Conservation (phyloP, 169 alveolate species). For the Pseudocohnilembus persalinus region DNA sequence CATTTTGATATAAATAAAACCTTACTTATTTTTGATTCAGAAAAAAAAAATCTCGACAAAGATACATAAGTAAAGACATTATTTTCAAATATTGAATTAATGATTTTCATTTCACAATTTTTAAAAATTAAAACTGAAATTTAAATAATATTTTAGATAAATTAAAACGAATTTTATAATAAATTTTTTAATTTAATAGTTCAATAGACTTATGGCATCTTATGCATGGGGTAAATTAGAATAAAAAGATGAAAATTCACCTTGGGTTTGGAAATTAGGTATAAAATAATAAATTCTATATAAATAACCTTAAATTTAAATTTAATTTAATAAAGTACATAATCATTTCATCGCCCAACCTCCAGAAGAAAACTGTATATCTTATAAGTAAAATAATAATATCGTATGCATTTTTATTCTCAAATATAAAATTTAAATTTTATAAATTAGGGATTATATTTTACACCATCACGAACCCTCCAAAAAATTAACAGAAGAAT, state of each 20-base stretch:
- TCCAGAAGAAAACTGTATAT: slow-evolving; percentile 38
- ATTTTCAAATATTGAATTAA: not conserved
- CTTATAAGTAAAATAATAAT: slow-evolving; percentile 21
- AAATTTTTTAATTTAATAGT: slow-evolving; percentile 10
- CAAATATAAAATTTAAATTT: no score
- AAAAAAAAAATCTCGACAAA: slow-evolving; percentile 22
- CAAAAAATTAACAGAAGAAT: not conserved
- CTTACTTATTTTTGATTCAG: slow-evolving; percentile 46
- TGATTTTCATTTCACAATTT: not conserved
- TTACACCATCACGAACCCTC: not conserved
- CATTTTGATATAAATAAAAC: slow-evolving; percentile 84
- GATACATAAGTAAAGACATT: slow-evolving; percentile 56
- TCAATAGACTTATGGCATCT: slow-evolving; percentile 42
- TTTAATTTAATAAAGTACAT: not conserved
- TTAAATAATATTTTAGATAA: not conserved
- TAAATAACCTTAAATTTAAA: not conserved
- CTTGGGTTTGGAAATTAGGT: slow-evolving; percentile 36
- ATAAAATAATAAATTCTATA: not conserved
- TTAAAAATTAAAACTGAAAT: no score
- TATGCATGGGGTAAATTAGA: slow-evolving; percentile 57
- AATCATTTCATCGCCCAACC: slow-evolving; percentile 12
- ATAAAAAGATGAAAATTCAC: slow-evolving; percentile 40
- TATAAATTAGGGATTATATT: not conserved
- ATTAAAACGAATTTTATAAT: not conserved
- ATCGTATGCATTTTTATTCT: not conserved